Evolutionary conservation across 2,329 filamentous ascomycete species (phyloP), one percentile per base, ranked within the genome.

Genomic region (Colletotrichum chrysophilum): DNA sequence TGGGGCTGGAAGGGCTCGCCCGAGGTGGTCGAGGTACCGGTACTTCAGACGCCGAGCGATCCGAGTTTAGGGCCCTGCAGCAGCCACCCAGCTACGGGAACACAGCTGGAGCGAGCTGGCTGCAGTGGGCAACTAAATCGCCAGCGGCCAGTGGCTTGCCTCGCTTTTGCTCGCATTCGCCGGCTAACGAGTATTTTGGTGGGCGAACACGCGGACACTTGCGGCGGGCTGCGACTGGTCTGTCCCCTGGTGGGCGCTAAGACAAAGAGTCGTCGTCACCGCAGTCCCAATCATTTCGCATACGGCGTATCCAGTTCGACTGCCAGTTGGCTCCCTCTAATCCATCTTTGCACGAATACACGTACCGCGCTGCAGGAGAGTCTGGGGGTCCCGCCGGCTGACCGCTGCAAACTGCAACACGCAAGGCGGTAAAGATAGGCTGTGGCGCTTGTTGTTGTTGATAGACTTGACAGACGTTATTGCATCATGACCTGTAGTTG

Each of bases 221-320:
- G 60, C 68, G 52, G 38, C 58, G 67, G 43, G 21, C 24, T 65
- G 52, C 66, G 70, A 66, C 26, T 60, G 48, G n/a, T 65, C 34
- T 36, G 58, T 71, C 21, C 30, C 26, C 65, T 38, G 32, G 21
- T 66, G 36, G 70, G 74, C 74, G 70, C 74, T 60, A 73, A 58
- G 70, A 75, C 34, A 38, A 28, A 64, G 43, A 68, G 43, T 73
- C 64, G 62, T 75, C 73, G 73, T 75, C 64, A 75, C 43, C 73
- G 26, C 43, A 18, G 64, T 58, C 62, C 70, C 73, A 72, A 64
- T 67, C 62, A 62, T 75, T 72, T 72, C 58, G 36, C 55, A 26
- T 38, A 32, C 36, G 34, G 38, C 43, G 32, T 30, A 26, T 30
- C 30, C n/a, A 18, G 26, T 43, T 9, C 30, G 26, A 38, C n/a